These are phyloP conservation scores for Coemansia sp. DNA, from an alignment of 192 early-diverging fungal genomes.

Conservation along the genomic window DNA sequence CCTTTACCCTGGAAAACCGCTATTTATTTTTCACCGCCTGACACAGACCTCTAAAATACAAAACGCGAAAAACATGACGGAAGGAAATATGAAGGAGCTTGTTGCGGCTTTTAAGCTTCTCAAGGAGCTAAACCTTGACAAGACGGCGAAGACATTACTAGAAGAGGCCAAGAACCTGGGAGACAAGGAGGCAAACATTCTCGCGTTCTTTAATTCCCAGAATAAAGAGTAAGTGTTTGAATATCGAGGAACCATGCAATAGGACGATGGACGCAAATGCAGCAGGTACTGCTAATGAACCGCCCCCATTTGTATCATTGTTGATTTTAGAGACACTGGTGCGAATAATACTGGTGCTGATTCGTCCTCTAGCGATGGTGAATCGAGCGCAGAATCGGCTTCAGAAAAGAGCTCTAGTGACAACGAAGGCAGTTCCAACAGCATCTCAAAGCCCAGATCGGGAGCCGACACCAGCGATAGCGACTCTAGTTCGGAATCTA, in stretches of 20 bases:
- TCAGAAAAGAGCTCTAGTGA: background rate
- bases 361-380: constrained; percentile 2
- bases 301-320: background rate
- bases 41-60: background rate
- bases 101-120: constrained; percentile 20
- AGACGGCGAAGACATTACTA: constrained; percentile 26
- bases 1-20: background rate
- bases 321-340: background rate
- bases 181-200: constrained; percentile 10
- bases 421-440: background rate
- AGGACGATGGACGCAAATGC: background rate
- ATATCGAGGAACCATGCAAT: background rate
- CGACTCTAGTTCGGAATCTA: constrained; percentile 2
- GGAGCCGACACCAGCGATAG: constrained; percentile 6
- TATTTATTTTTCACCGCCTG: background rate
- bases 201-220: constrained; percentile 12
- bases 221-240: constrained; percentile 14
- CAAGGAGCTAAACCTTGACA: constrained; percentile 21
- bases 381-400: constrained; percentile 5
- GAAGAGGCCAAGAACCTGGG: constrained; percentile 17
- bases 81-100: constrained; percentile 24
- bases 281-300: background rate
- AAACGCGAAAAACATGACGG: constrained; percentile 14
- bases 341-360: background rate
- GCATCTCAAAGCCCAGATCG: background rate